These are phyloP conservation scores for Penicillium mononematosum DNA, from an alignment of 495 filamentous ascomycete genomes.

Conservation along the genomic window DNA sequence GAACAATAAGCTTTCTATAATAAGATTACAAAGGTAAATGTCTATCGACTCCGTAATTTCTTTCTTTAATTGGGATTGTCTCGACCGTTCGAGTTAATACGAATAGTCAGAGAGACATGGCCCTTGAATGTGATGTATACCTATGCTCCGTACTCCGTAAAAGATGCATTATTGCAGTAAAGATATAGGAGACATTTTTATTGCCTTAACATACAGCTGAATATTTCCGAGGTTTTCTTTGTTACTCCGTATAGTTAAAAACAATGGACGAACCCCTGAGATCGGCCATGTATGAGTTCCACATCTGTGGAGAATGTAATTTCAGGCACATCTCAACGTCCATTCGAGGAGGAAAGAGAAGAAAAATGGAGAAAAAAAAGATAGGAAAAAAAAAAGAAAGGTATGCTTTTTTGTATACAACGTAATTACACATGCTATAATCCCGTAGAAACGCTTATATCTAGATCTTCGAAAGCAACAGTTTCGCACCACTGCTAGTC, in stretches of 20 bases:
- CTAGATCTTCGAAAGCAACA: constrained; percentile 46
- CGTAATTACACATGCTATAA: constrained; percentile 19
- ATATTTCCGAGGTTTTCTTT: neutral
- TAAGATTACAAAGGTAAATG: neutral
- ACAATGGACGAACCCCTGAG: constrained; percentile 28
- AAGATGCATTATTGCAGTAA: neutral
- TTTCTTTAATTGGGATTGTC: constrained; percentile 5
- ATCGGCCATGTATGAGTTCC: constrained; percentile 13
- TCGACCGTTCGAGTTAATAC: neutral
- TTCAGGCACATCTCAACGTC: constrained; percentile 2
- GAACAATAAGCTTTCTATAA: neutral
- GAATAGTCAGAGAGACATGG: neutral
- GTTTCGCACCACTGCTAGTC: constrained; percentile 43
- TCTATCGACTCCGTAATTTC: neutral
- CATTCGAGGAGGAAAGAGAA: neutral
- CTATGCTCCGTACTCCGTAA: neutral
- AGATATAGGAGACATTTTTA: neutral
- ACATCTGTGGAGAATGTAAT: constrained; percentile 26
- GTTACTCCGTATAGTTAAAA: too few species aligned
- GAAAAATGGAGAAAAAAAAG: neutral
- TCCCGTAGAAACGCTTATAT: constrained; percentile 18
- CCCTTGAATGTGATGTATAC: neutral
- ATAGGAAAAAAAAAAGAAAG: constrained; percentile 6
- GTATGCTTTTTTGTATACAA: constrained; percentile 21
- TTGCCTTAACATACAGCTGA: neutral